A percentile compares a stretch with the other conserved stretches of the same genome.
Evolutionary conservation across 106 monocot species (phyloP).

Genomic region (Agapanthus africanus): DNA sequence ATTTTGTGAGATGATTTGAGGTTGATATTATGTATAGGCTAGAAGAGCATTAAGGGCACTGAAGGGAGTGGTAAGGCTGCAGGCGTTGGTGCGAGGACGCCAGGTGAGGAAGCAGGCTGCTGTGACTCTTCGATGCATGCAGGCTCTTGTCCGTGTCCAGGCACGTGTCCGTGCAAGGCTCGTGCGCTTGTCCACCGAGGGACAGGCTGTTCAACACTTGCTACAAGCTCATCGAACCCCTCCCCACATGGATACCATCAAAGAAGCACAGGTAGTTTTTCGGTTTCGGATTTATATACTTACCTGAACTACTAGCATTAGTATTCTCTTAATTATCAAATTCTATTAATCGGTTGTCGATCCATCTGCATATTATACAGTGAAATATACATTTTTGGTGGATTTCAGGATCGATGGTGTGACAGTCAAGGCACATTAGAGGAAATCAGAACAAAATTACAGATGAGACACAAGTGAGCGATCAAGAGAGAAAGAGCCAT

Average conservation of each 20-base stretch:
- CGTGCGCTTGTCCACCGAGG: constrained; percentile 18
- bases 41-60: constrained; percentile 51
- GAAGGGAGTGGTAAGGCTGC: constrained; percentile 55
- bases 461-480: constrained; percentile 57
- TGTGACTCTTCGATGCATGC: constrained; percentile 52
- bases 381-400: neutral
- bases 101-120: constrained; percentile 54
- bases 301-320: neutral
- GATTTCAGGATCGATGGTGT: constrained; percentile 69
- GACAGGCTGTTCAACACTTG: constrained; percentile 21
- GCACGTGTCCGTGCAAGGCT: constrained; percentile 30
- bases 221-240: constrained; percentile 10
- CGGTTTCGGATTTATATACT: neutral
- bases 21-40: no score
- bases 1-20: no score
- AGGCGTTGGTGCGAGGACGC: constrained; percentile 50
- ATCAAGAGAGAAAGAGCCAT: constrained; percentile 76
- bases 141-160: constrained; percentile 52
- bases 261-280: constrained; percentile 30
- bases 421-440: constrained; percentile 60
- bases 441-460: constrained; percentile 53
- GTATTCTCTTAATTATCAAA: neutral
- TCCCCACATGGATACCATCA: constrained; percentile 29
- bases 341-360: no score
- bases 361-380: no score